These are phyloP conservation scores for Fusarium coicis DNA, from an alignment of 2,329 filamentous ascomycete species.

Conservation along the genomic window DNA sequence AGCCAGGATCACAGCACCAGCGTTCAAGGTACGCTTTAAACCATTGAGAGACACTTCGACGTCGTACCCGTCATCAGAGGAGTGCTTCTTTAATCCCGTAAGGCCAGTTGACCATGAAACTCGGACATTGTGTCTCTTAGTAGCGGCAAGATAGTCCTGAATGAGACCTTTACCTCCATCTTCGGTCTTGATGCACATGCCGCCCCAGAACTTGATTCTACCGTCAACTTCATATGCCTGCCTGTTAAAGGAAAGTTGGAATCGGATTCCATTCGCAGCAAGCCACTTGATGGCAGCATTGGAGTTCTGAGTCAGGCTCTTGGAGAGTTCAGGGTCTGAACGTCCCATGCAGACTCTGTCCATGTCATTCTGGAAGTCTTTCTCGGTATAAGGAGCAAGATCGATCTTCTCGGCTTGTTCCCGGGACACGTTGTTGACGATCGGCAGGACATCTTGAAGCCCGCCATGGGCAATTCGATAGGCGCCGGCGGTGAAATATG, in stretches of 20 bases:
- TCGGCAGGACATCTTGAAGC: neutral
- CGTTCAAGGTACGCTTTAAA: accelerated
- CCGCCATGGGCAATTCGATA: conserved; percentile 9
- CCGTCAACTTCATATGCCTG: conserved; percentile 14
- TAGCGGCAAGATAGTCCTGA: conserved; percentile 9
- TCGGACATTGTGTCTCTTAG: neutral
- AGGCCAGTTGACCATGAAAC: conserved; percentile 13
- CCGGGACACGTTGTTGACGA: conserved; percentile 13
- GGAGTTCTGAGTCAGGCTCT: conserved; percentile 1
- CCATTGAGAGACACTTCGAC: neutral
- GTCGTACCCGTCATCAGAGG: neutral
- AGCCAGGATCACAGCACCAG: neutral
- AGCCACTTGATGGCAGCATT: conserved; percentile 18
- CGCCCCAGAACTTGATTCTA: conserved; percentile 14
- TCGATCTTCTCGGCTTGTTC: conserved; percentile 11
- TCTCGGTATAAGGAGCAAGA: conserved; percentile 2
- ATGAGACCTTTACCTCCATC: conserved; percentile 18
- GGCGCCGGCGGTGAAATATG: conserved; percentile 16
- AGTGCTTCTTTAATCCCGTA: neutral
- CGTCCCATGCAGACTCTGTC: conserved; percentile 20
- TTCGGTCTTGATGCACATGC: conserved; percentile 11
- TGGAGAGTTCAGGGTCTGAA: conserved; percentile 10
- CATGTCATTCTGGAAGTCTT: conserved; percentile 9
- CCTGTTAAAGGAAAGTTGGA: conserved; percentile 15
- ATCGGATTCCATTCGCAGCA: conserved; percentile 9